phyloP scores from a whole-genome alignment of 2,329 filamentous ascomycete genomes.

The Exutisphaerella laricina region DNA sequence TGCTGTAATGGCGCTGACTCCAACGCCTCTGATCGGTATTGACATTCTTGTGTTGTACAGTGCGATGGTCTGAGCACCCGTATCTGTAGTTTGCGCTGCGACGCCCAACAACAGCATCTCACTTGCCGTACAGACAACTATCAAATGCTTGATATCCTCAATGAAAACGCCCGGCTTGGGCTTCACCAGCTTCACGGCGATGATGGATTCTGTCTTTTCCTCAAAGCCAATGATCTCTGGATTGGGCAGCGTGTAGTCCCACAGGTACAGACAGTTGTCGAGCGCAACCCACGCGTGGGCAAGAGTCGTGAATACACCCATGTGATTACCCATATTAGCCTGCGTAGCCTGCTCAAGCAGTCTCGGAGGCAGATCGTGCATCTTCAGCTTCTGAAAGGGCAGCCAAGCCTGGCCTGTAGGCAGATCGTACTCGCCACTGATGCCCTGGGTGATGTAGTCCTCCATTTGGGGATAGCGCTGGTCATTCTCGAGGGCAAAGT shows the following conservation, averaged over 20 bases:
- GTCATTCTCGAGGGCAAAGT: constrained; percentile 69
- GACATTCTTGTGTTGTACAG: constrained; percentile 88
- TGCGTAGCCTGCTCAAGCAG: constrained; percentile 91
- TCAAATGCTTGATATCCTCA: constrained; percentile 73
- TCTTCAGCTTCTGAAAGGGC: constrained; percentile 81
- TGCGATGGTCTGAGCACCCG: constrained; percentile 65
- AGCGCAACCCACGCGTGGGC: constrained; percentile 95
- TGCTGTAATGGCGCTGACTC: constrained; percentile 69
- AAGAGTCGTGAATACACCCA: constrained; percentile 92
- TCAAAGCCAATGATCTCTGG: constrained; percentile 90
- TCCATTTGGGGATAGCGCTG: constrained; percentile 83
- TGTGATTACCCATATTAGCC: constrained; percentile 79
- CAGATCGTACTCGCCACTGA: constrained; percentile 87
- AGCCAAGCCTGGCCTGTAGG: constrained; percentile 65
- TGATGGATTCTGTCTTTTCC: constrained; percentile 81
- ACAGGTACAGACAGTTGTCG: constrained; percentile 92
- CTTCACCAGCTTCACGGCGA: constrained; percentile 78
- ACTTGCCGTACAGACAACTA: constrained; percentile 79
- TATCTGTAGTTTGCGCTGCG: constrained; percentile 56
- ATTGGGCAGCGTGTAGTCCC: constrained; percentile 94
- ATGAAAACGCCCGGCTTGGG: constrained; percentile 87
- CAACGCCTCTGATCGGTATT: constrained; percentile 65
- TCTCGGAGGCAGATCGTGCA: constrained; percentile 83
- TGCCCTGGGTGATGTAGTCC: constrained; percentile 75
- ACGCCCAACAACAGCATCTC: constrained; percentile 87